These are phyloP conservation scores for Fusarium kyushuense DNA, from an alignment of 2,329 filamentous ascomycete genomes.

Conservation along the genomic window DNA sequence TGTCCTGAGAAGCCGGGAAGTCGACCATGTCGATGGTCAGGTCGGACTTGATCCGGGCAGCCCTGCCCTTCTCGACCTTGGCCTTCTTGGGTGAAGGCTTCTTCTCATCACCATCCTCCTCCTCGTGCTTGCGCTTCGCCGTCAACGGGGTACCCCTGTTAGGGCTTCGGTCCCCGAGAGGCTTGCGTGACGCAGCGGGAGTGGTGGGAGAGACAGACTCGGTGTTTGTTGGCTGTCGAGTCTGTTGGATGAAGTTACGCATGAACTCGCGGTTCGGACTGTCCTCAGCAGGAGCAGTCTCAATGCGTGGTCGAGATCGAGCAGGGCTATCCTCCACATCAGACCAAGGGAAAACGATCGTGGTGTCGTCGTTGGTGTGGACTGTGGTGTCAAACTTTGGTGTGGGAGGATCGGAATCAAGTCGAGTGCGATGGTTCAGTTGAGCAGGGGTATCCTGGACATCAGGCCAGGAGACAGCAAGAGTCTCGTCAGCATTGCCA, in stretches of 20 bases:
- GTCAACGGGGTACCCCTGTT: conserved; percentile 52
- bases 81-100: conserved; percentile 41
- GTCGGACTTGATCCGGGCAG: conserved; percentile 28
- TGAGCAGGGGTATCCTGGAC: background rate
- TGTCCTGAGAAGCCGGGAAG: conserved; percentile 6
- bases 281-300: conserved; percentile 18
- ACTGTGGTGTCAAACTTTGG: background rate
- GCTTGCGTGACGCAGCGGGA: conserved; percentile 44
- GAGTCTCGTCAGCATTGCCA: background rate
- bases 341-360: background rate
- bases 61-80: conserved; percentile 14
- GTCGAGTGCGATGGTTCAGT: background rate
- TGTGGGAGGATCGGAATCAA: background rate
- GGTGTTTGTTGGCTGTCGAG: conserved; percentile 45
- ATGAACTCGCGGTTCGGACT: conserved; percentile 53
- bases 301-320: no score
- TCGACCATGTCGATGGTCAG: conserved; percentile 33
- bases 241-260: conserved; percentile 53
- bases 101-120: conserved; percentile 26
- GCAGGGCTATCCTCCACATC: background rate
- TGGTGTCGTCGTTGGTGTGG: background rate
- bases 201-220: conserved; percentile 51
- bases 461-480: conserved; percentile 1
- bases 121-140: conserved; percentile 51
- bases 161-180: conserved; percentile 53